These are phyloP conservation scores for Cladophialophora exuberans DNA, from an alignment of 2,329 filamentous ascomycete species.

Conservation along the genomic window DNA sequence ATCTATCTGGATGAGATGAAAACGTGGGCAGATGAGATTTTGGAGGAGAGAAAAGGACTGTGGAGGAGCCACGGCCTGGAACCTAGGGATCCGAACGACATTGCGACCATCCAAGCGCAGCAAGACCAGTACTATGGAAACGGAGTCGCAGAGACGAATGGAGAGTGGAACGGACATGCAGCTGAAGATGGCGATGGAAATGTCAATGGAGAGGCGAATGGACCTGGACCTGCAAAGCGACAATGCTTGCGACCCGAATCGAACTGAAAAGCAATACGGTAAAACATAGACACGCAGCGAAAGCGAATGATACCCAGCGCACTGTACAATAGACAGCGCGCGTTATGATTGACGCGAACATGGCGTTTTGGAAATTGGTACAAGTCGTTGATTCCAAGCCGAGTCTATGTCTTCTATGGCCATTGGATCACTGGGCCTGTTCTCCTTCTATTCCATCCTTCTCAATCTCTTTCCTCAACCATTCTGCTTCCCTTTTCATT, in stretches of 20 bases:
- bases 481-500: constrained; percentile 77
- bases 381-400: no score
- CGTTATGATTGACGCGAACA: no score
- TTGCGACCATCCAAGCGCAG: constrained; percentile 30
- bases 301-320: no score
- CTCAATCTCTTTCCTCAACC: constrained; percentile 62
- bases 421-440: constrained; percentile 8
- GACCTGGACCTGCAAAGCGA: not conserved
- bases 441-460: constrained; percentile 38
- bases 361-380: no score
- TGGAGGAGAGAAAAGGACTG: constrained; percentile 74
- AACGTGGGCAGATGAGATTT: constrained; percentile 75
- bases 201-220: not conserved
- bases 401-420: no score
- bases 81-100: constrained; percentile 25
- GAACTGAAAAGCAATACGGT: no score
- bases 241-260: no score
- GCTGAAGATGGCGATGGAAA: no score
- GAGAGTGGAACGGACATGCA: constrained; percentile 8
- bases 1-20: constrained; percentile 78
- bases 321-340: constrained; percentile 9
- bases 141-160: constrained; percentile 13
- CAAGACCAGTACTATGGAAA: constrained; percentile 34
- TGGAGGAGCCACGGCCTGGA: constrained; percentile 60
- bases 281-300: no score